Base-by-base conservation (phyloP, 768 basidiomycete species). In the Dacryopinax primogenitus region DNA sequence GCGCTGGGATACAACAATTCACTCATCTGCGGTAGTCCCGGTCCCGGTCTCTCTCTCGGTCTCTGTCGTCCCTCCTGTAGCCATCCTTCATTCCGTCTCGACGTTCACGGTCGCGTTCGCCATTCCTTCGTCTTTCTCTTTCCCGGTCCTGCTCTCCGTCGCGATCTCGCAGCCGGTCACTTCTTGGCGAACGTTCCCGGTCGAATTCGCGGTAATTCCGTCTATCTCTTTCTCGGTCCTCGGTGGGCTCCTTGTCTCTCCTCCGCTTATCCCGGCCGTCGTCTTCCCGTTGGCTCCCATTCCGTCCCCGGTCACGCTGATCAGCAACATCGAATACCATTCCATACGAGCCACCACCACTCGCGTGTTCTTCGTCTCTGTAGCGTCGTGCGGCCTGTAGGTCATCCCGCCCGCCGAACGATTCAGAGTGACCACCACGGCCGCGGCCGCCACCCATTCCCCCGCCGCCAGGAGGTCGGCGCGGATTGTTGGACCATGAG, bases 321-420 rank as follows among this genome's bases (percentile, higher is more conserved):
- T 75, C 75, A n/a, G 80, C 77, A n/a, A 86, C 79, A 67, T 94
- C 91, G 73, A 94, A 93, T 26, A 93, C 88, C 87, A 93, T 85
- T 23, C 83, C 84, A 71, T 92, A 91, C 18, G 76, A 78, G 36
- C 74, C 73, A 15, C 75, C 72, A 21, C 73, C 67, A 6, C 69
- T 69, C 16, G 66, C 69, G 26, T 73, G 69, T n/a, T 68, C 67
- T 30, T 72, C 71, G 33, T 78, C 79, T 63, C 91, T 75, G 70
- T 92, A 92, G 64, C 81, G 80, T 62, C 83, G 79, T 0, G 89
- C 89, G 66, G 79, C 77, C 71, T 89, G 89, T 15, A 92, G 77
- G 70, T 92, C 86, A 26, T 86, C 82, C 34, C 89, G 80, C 30
- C 90, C 90, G 0, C 77, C 90, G 69, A 86, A 91, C 1, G 63